Conservation (phyloP, 345 rosid genomes). For the Dipteronia sinensis region DNA sequence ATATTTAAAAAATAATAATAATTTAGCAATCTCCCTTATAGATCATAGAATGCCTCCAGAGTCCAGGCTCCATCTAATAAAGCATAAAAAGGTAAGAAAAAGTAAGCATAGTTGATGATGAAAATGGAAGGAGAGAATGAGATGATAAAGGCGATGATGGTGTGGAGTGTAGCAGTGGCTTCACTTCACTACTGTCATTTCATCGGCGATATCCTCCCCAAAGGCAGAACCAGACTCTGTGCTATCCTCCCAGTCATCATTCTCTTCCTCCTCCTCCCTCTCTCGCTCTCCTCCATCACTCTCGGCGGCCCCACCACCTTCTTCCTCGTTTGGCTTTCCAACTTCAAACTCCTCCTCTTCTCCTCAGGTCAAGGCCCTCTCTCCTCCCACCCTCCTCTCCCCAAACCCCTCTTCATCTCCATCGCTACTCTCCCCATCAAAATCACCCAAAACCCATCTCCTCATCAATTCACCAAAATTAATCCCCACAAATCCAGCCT, state of each 20-base stretch:
- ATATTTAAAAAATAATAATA: no score
- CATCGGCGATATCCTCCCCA: conserved; percentile 30
- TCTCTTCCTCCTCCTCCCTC: conserved; percentile 42
- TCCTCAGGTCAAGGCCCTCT: conserved; percentile 45
- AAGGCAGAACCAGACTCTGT: conserved; percentile 31
- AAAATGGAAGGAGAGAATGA: conserved; percentile 13
- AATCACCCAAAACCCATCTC: not conserved
- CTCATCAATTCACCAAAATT: no score
- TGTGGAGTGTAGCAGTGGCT: conserved; percentile 25
- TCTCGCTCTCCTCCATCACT: conserved; percentile 27
- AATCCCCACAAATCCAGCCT: not conserved
- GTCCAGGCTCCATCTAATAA: no score
- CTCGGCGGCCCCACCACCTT: conserved; percentile 28
- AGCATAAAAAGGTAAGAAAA: not conserved
- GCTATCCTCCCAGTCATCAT: conserved; percentile 39
- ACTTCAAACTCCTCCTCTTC: conserved; percentile 52
- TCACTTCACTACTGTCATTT: conserved; percentile 35
- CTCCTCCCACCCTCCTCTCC: conserved; percentile 21
- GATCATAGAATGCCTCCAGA: no score
- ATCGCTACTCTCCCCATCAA: conserved; percentile 40
- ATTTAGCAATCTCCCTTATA: no score
- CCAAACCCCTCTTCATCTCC: conserved; percentile 28
- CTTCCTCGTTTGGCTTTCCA: conserved; percentile 43
- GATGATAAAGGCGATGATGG: conserved; percentile 24
- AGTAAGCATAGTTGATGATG: not conserved